These are phyloP conservation scores for Annulohypoxylon nitens DNA, from an alignment of 495 filamentous ascomycete species.

Conservation along the genomic window DNA sequence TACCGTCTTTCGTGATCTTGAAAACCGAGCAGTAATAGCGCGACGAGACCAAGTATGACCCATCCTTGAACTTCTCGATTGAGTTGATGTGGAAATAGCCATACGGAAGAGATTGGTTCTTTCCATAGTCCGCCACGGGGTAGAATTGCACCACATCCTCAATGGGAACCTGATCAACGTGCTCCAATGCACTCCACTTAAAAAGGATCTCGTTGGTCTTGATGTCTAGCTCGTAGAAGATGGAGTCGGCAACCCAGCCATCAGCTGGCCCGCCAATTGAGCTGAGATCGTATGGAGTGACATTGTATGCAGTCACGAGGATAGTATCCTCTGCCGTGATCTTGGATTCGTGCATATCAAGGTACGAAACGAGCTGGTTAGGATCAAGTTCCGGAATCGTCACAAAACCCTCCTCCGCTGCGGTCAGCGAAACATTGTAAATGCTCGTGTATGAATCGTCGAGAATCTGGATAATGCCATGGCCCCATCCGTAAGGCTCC, in stretches of 20 bases:
- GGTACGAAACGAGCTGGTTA: slow-evolving; percentile 25
- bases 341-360: slow-evolving; percentile 59
- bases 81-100: slow-evolving; percentile 44
- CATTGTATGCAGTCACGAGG: slow-evolving; percentile 59
- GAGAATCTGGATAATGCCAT: slow-evolving; percentile 62
- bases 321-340: slow-evolving; percentile 62
- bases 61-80: slow-evolving; percentile 37
- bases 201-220: slow-evolving; percentile 39
- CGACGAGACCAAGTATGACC: slow-evolving; percentile 40
- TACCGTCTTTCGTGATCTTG: slow-evolving; percentile 31
- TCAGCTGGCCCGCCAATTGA: slow-evolving; percentile 52
- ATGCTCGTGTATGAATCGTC: slow-evolving; percentile 63
- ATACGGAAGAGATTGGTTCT: slow-evolving; percentile 33
- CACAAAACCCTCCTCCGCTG: slow-evolving; percentile 29
- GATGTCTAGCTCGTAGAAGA: slow-evolving; percentile 41
- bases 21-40: slow-evolving; percentile 40
- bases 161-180: slow-evolving; percentile 38
- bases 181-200: slow-evolving; percentile 28
- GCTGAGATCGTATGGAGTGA: slow-evolving; percentile 52
- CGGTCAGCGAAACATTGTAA: slow-evolving; percentile 53
- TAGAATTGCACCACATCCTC: slow-evolving; percentile 31
- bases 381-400: slow-evolving; percentile 35
- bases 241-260: slow-evolving; percentile 39
- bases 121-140: slow-evolving; percentile 29
- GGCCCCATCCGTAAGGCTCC: slow-evolving; percentile 56